phyloP scores from a whole-genome alignment of 169 alveolate species.

The Neospora caninum region DNA sequence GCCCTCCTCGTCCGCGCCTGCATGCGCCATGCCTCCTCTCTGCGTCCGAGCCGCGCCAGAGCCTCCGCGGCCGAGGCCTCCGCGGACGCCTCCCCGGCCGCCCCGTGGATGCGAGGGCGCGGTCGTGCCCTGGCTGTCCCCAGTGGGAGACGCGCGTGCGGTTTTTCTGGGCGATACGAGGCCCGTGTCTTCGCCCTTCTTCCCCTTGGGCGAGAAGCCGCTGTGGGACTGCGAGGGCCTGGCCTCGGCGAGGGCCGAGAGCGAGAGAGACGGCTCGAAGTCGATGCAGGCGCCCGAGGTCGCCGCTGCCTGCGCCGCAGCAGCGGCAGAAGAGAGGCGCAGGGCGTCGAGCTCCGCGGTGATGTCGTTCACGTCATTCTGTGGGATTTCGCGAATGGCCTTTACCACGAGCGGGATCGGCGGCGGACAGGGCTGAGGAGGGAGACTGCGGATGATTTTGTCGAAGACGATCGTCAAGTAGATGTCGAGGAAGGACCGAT shows the following conservation, averaged over 20 bases:
- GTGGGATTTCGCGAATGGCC: neutral
- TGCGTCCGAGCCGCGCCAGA: neutral
- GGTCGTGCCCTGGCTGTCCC: neutral
- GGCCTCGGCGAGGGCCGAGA: neutral
- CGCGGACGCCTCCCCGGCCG: neutral
- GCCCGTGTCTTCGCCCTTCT: neutral
- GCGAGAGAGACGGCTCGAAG: neutral
- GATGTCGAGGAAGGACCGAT: neutral
- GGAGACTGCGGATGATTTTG: neutral
- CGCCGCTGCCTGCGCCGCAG: neutral
- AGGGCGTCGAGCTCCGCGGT: slow-evolving; percentile 23
- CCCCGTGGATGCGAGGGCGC: neutral
- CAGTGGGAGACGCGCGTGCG: neutral
- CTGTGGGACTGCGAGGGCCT: neutral
- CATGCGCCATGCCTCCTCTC: neutral
- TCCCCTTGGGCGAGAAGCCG: neutral
- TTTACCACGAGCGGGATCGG: neutral
- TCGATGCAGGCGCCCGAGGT: neutral
- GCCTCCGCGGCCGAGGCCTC: neutral
- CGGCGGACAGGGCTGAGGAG: slow-evolving; percentile 16
- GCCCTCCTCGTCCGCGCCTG: neutral
- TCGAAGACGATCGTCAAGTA: neutral
- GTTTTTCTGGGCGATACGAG: neutral
- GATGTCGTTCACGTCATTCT: neutral
- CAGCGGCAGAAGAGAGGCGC: neutral